Base-by-base conservation (phyloP, 2,329 filamentous ascomycete genomes). In the Claviceps arundinis region DNA sequence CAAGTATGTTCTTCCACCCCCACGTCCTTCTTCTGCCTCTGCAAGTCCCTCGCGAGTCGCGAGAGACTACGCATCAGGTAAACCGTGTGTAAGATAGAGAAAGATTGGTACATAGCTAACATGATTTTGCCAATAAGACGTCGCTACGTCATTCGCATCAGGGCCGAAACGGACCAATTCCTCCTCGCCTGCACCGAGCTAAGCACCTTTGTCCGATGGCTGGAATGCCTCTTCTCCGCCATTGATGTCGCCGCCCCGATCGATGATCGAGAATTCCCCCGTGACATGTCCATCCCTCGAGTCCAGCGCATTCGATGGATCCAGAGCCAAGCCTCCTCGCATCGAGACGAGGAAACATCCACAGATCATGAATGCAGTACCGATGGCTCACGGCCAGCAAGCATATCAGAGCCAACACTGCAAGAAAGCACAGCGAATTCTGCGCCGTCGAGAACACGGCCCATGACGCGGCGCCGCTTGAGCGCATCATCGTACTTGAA, bases 81-180 rank as follows among this genome's bases (percentile, higher is more conserved):
- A 3, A 4, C 30, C 30, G 9, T 34, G 30, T 34, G 30, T 34
- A 11, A 34, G 30, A 34, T 9, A 34, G 1, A 4, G 30, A 34
- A 11, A 34, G 8, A 13, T 2, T 19, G 11, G 11, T 17, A 22
- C 22, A 22, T 22, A 50, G 40, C 48, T 50, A 37, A 50, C 26
- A 16, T 34, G 40, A 3, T 40, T 22, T 5, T 17, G 13, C 37
- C 16, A 14, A 9, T 11, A 11, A 50, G 48, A 48, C 45, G 52
- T 50, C 74, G 75, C 52, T 83, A 84, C 63, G 82, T 85, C 13
- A 80, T 89, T 55, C 80, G 85, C n/a, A 63, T 89, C 54, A 77
- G 86, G 30, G 76, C 81, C 37, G 85, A 89, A 65, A 80, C 81
- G 1, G 84, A 89, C 58, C 86, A 89, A 61, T 82, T 89, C 54